Evolutionary conservation across 2,329 filamentous ascomycete species (phyloP), one percentile per base, ranked within the genome.

Genomic region (Chrysoporthe cubensis): DNA sequence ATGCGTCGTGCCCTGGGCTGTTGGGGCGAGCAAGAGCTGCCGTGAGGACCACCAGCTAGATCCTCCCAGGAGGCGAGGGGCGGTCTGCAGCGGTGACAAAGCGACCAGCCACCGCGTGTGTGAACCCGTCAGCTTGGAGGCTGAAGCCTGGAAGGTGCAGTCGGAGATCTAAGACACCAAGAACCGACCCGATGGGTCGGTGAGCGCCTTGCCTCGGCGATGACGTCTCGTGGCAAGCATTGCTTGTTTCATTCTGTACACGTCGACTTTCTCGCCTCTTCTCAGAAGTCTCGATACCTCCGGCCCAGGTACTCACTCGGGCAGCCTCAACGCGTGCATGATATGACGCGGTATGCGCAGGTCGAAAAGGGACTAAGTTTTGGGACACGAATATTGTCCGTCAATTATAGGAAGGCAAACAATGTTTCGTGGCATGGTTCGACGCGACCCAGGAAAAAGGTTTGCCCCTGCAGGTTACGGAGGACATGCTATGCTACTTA

Each of bases 221-320:
- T 68, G 66, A 65, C 66, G 64, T 65, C 50, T 62, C 57, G 66
- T 44, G 61, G 46, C 61, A 63, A 56, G 37, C 34, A 26, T 26
- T 59, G 26, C 4, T 32, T 32, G 61, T 18, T 18, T 21, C n/a
- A 37, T 26, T 34, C 13, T 56, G 61, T 44, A 64, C 65, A 67
- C 57, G 67, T 66, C 65, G 50, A 48, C 65, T 57, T 62, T 34
- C 21, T 69, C 37, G 62, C 67, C 65, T 59, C 65, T 57, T 59
- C 42, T 37, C 40, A 61, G 52, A 44, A 56, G 48, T 57, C 40
- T 26, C 21, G 40, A 44, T 34, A 57, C 50, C 40, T 52, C 32
- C n/a, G 18, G 21, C 16, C 54, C 3, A 57, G 4, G 54, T 40
- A 32, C 18, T 6, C 4, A 11, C n/a, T 21, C 50, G 50, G n/a